A percentile compares a stretch with the other conserved stretches of the same genome.
Evolutionary conservation across 2,329 filamentous ascomycete genomes (phyloP).

Genomic region (Mollisiaceae sp.): DNA sequence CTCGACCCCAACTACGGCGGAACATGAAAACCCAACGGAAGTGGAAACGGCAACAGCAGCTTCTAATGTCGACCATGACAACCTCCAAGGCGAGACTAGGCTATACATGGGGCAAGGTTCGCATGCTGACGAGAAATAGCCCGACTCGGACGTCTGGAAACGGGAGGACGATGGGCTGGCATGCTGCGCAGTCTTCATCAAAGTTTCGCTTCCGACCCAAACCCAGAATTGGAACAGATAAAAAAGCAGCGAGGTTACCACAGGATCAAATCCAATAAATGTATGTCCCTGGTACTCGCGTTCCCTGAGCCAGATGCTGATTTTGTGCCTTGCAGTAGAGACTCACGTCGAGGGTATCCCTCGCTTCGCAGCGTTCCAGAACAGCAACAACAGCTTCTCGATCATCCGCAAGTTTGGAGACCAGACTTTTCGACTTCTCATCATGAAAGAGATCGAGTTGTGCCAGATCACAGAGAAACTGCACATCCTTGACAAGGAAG

Average conservation of each 20-base stretch:
- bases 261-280: neutral
- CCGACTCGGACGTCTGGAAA: neutral
- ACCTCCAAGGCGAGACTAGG: neutral
- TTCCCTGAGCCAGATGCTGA: neutral
- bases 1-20: neutral
- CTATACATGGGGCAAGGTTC: neutral
- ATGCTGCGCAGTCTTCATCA: neutral
- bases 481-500: slow-evolving; percentile 9
- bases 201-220: neutral
- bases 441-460: slow-evolving; percentile 11
- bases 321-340: neutral
- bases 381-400: slow-evolving; percentile 11
- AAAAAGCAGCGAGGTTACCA: neutral
- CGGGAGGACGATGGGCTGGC: neutral
- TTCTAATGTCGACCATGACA: neutral
- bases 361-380: slow-evolving; percentile 9
- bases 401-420: slow-evolving; percentile 11
- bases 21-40: neutral
- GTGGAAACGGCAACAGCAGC: neutral
- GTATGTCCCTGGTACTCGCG: neutral
- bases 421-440: neutral
- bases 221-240: neutral
- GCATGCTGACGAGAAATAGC: neutral
- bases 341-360: slow-evolving; percentile 6
- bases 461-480: slow-evolving; percentile 1